Base-by-base conservation (phyloP, 2,329 filamentous ascomycete species). In the Calcarisporium arbuscula region DNA sequence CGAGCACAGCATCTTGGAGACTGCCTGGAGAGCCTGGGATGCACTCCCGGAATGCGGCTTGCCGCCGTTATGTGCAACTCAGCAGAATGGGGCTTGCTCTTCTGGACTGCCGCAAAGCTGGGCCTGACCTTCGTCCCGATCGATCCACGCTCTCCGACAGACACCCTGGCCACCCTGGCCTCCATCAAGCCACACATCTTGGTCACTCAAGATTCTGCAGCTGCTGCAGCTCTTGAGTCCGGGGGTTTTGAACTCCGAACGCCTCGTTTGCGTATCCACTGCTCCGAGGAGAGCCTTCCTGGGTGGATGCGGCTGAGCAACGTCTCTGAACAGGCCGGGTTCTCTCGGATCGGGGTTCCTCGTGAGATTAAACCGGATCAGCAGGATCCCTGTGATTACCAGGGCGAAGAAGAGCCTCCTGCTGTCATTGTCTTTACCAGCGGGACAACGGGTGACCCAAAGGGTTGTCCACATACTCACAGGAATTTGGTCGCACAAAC, bases 401-500 rank as follows among this genome's bases (percentile, higher is more conserved):
- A 18, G n/a, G 27, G 8, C 11, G 23, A 37, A 8, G 17, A 31
- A 11, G 34, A 46, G 20, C 49, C 55, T 31, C 53, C 47, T 6
- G 57, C 58, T 5, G 51, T 68, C 27, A 58, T 70, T 30, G 51
- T 69, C 20, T 70, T 70, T 47, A 70, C 66, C 15, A 69, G 65
- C 42, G 67, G 67, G 15, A 71, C 66, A n/a, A 69, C 65, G 1
- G 64, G 62, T 6, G 47, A 58, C 1, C 64, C 67, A 5, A 71
- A 71, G 43, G 65, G 59, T 30, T 68, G 65, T 37, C 53, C 55
- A 11, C 58, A 67, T 39, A 64, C 61, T 6, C 55, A 58, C 42
- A 42, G 50, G 19, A 67, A 64, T 36, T 36, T 64, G n/a, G 50
- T 60, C 7, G 58, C 61, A 2, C 54, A 60, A 36, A 54, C 52